Base-by-base conservation (phyloP, 2,329 filamentous ascomycete species). In the Gyromitra esculenta region DNA sequence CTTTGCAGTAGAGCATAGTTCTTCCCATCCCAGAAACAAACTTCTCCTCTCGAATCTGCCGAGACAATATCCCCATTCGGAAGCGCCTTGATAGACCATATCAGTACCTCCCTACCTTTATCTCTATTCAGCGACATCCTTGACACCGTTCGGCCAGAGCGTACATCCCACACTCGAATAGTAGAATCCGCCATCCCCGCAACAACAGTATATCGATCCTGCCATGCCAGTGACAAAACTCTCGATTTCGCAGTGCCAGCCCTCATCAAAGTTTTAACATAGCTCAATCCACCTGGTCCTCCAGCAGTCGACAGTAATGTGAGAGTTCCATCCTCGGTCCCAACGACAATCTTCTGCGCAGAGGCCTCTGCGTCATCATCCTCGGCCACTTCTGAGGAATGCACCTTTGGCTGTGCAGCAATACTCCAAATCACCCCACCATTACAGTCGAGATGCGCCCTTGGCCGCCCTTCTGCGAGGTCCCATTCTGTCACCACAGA, bases 391-490 rank as follows among this genome's bases (percentile, higher is more conserved):
- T 78, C 72, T 1, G 73, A 75, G 5, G 76, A 73, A 39, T 67
- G 41, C 25, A 70, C 75, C 79, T 86, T 86, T 1, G 95, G 96
- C 84, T 97, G 95, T 13, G 91, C 92, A 75, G 92, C 93, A 81
- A 99, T 88, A 84, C 95, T 98, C 96, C 96, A 99, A 77, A 98
- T 95, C 82, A 97, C 94, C 79, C 94, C 94, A 83, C 97, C 93
- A 83, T 96, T 96, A 59, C 95, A 96, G 81, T 92, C 94, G 18
- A 93, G 93, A 83, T 96, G 92, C 75, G 91, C 89, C 84, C 91
- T 88, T 9, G 94, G 92, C 72, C 89, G 87, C 13, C 92, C 93
- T 78, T 90, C 91, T 80, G 90, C 89, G 31, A 99, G 86, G 85
- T 98, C 92, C 96, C 96, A 99, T 84, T 99, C 96, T 0, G 94